These are phyloP conservation scores for Solanum acaule DNA, from an alignment of 257 asterid genomes.

Conservation along the genomic window DNA sequence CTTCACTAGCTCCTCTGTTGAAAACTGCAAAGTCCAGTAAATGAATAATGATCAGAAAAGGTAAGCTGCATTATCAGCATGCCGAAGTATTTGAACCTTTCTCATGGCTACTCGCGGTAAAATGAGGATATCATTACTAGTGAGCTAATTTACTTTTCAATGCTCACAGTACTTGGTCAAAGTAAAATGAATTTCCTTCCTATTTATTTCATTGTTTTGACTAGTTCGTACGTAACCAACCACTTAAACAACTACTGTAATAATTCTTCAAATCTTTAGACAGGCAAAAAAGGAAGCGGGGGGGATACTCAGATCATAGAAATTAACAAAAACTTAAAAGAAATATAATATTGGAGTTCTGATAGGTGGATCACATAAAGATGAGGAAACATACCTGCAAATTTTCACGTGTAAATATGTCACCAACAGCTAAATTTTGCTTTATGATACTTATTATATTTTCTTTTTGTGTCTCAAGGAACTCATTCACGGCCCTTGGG, in stretches of 20 bases:
- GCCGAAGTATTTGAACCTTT: background rate
- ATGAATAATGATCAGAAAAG: background rate
- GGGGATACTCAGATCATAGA: background rate
- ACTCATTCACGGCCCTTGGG: slow-evolving; percentile 82
- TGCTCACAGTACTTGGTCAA: background rate
- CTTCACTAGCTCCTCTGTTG: slow-evolving; percentile 73
- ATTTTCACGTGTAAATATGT: slow-evolving; percentile 84
- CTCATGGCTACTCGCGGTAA: background rate
- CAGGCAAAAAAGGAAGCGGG: too few relatives aligned
- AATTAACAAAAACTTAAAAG: background rate
- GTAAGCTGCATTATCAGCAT: background rate
- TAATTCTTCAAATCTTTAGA: background rate
- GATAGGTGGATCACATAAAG: background rate
- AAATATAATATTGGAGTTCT: background rate
- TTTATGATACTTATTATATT: slow-evolving; percentile 61
- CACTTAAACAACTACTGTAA: background rate
- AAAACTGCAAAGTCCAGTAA: slow-evolving; percentile 32
- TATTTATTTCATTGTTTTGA: background rate
- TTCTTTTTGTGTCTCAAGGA: slow-evolving; percentile 58
- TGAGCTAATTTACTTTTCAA: background rate
- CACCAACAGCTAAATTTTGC: slow-evolving; percentile 96
- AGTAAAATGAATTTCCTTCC: background rate
- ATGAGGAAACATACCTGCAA: slow-evolving; percentile 44
- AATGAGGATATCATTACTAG: background rate
- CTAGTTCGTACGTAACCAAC: background rate